phyloP scores from a whole-genome alignment of 2,329 filamentous ascomycete species.

The Exserohilum rostratum region DNA sequence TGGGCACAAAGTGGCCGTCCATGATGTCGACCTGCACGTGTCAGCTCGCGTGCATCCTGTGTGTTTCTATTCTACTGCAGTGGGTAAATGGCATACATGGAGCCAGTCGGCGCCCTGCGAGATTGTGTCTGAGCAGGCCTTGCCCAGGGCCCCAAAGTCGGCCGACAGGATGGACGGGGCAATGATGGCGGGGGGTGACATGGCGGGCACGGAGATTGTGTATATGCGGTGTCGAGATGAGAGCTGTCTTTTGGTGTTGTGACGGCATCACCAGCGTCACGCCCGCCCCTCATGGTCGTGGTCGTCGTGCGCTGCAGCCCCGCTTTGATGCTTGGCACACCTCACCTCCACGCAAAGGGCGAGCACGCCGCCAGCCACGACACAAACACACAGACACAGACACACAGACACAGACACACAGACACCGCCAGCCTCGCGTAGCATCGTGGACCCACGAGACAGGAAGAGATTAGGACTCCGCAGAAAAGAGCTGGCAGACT shows the following conservation, averaged over 20 bases:
- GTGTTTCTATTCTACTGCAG: background rate
- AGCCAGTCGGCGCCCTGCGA: slow-evolving; percentile 72
- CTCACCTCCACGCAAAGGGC: slow-evolving; percentile 1
- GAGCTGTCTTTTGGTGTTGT: slow-evolving; percentile 37
- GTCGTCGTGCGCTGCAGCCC: slow-evolving; percentile 10
- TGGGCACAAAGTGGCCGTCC: slow-evolving; percentile 99
- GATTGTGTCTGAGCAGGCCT: slow-evolving; percentile 86
- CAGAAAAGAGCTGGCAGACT: slow-evolving; percentile 7
- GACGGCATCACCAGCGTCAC: slow-evolving; percentile 28
- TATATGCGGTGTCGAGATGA: slow-evolving; percentile 11
- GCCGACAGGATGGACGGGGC: slow-evolving; percentile 97
- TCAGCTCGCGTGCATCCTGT: slow-evolving; percentile 50
- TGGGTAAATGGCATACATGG: slow-evolving; percentile 38
- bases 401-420: slow-evolving; percentile 15
- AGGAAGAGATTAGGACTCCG: slow-evolving; percentile 1
- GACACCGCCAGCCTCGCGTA: slow-evolving; percentile 9
- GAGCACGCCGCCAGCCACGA: background rate
- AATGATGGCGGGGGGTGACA: slow-evolving; percentile 92
- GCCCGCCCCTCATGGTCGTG: slow-evolving; percentile 26
- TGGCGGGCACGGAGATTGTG: slow-evolving; percentile 51
- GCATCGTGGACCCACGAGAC: slow-evolving; percentile 3
- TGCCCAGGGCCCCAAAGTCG: slow-evolving; percentile 88
- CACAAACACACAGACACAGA: slow-evolving; percentile 6
- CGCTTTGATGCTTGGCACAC: slow-evolving; percentile 24
- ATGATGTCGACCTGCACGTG: slow-evolving; percentile 96